These are phyloP conservation scores for Leccinum fibrillosum DNA, from an alignment of 768 basidiomycete species.

Conservation along the genomic window DNA sequence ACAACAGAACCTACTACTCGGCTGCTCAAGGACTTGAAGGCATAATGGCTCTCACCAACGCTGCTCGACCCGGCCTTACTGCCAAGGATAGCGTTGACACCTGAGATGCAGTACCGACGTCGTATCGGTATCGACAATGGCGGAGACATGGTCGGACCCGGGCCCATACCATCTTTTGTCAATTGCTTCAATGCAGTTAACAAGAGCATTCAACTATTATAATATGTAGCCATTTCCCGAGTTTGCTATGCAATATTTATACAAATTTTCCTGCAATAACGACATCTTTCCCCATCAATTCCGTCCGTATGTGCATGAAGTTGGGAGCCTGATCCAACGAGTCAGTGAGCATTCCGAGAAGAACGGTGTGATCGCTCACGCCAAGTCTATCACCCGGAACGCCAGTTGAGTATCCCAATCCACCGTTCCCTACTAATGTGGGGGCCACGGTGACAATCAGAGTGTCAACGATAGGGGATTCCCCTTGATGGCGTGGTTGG, in stretches of 20 bases:
- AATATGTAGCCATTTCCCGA: too few species aligned
- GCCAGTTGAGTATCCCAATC: constrained; percentile 51
- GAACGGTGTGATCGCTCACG: constrained; percentile 6
- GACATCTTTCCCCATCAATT: constrained; percentile 31
- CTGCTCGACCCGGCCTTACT: too few species aligned
- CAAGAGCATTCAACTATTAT: too few species aligned
- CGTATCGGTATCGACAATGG: too few species aligned
- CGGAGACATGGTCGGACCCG: too few species aligned
- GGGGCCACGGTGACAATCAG: constrained; percentile 88
- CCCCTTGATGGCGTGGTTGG: constrained; percentile 2
- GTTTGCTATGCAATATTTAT: constrained; percentile 1
- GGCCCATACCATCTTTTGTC: too few species aligned
- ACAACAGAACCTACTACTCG: too few species aligned
- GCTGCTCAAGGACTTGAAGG: too few species aligned
- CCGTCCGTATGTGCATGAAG: constrained; percentile 28
- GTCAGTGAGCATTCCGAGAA: background rate
- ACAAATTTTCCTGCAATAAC: constrained; percentile 28
- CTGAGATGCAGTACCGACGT: too few species aligned
- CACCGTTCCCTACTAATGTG: constrained; percentile 70
- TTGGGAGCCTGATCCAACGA: constrained; percentile 16
- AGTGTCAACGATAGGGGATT: constrained; percentile 52
- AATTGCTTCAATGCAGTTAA: too few species aligned
- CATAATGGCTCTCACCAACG: too few species aligned
- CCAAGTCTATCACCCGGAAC: constrained; percentile 12
- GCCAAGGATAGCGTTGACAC: too few species aligned